Base-by-base conservation (phyloP, 2,329 filamentous ascomycete species). In the Delphinella strobiligena region DNA sequence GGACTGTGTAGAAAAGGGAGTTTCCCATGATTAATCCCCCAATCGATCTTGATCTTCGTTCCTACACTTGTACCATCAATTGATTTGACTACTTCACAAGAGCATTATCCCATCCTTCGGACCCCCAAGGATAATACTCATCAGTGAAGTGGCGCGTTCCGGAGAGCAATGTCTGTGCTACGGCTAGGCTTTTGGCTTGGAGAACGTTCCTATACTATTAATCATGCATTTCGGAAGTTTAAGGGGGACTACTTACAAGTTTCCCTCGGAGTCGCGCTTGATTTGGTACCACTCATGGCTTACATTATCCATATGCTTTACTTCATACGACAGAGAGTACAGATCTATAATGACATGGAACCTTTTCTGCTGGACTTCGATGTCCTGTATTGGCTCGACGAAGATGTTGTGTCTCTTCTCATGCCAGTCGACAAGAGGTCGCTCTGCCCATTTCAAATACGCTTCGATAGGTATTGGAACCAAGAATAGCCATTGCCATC, bases 311-410 rank as follows among this genome's bases (percentile, higher is more conserved):
- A 37, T 37, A 15, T 37, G 8, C 3, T 30, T 4, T 9, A 37
- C 35, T 7, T 37, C 5, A n/a, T 16, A 30, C 16, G 27, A 37
- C 10, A 19, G 27, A 31, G 36, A 31, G 8, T 37, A n/a, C 27
- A 37, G 27, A n/a, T 37, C 36, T 11, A 37, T 19, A 12, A 31
- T 19, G 7, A 37, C n/a, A 19, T 37, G 27, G 27, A 31, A 37
- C 11, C 15, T 31, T 15, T 31, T 37, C 10, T 37, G 36, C 5
- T 31, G 4, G 4, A 37, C 10, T 7, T 37, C 36, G 9, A 12
- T 22, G 5, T 16, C 19, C 31, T 37, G 35, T 8, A 37, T n/a
- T 10, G 10, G 24, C 16, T 37, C 35, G 22, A 37, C 22, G 12
- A 37, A 37, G 4, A 37, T 30, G n/a, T 37, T 31, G 27, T 37